A percentile compares a stretch with the other conserved stretches of the same genome.
Evolutionary conservation across 805 yeast species (phyloP).

Genomic region (Nakazawaea wyomingensis): DNA sequence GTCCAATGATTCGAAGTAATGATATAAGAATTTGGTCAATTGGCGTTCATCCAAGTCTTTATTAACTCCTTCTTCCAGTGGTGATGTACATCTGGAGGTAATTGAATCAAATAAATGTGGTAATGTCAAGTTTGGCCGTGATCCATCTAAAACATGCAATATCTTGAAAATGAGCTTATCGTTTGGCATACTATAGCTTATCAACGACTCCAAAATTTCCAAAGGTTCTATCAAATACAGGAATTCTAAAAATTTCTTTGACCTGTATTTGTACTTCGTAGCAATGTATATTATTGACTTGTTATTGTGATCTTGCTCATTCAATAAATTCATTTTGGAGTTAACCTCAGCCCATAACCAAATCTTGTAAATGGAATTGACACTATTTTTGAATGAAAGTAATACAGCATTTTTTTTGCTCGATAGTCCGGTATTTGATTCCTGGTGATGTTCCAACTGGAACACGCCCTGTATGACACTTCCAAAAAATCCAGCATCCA

Average conservation of each 20-base stretch:
- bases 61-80: constrained; percentile 35
- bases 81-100: constrained; percentile 35
- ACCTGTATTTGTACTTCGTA: constrained; percentile 60
- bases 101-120: constrained; percentile 62
- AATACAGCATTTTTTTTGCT: constrained; percentile 52
- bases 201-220: constrained; percentile 64
- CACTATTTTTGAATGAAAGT: constrained; percentile 59
- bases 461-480: constrained; percentile 76
- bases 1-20: constrained; percentile 62
- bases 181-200: constrained; percentile 16
- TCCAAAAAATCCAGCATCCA: constrained; percentile 54
- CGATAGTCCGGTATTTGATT: constrained; percentile 40
- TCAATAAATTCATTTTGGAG: constrained; percentile 17
- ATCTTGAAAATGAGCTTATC: constrained; percentile 44
- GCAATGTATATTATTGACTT: constrained; percentile 43
- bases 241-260: constrained; percentile 60
- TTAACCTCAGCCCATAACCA: constrained; percentile 67
- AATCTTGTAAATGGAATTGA: constrained; percentile 47
- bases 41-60: constrained; percentile 40
- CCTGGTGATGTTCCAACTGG: constrained; percentile 59
- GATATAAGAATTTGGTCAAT: constrained; percentile 48
- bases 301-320: constrained; percentile 11
- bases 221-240: constrained; percentile 64
- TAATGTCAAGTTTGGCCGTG: constrained; percentile 68
- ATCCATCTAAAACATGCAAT: constrained; percentile 78